Base-by-base conservation (phyloP, 225 moss, liverwort and hornwort species). In the Marchantia paleacea region DNA sequence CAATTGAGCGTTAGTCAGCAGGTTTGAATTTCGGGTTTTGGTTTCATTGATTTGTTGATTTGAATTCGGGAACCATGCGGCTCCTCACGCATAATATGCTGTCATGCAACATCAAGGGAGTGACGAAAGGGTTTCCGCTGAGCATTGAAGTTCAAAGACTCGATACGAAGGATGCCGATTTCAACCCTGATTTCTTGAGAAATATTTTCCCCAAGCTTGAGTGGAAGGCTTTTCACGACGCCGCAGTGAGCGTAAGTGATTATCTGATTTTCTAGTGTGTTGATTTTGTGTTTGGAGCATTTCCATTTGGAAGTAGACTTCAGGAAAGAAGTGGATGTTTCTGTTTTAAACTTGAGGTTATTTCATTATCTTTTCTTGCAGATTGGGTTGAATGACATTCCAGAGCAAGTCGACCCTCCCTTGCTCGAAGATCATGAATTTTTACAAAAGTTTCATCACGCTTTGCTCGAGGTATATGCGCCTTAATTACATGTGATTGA, bases 211-310 rank as follows among this genome's bases (percentile, higher is more conserved):
- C 91, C 39, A 99, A 95, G 88, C 83, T 99, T 26, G 95, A 99
- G n/a, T 99, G 99, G 99, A 95, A 95, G 85, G 99, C 92, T 47
- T 88, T 99, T 69, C 91, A 94, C 69, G 92, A 95, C 26, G 99
- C 95, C 6, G 94, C 99, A 24, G 80, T 85, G 26, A 89, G 86
- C 60, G 92, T 96, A 87, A 4, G 85, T 78, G 8, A 70, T 22
- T 48, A 0, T 5, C 13, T 12, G 47, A 47, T 10, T 8, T 6
- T 14, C 19, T 48, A 19, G 3, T 73, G 24, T 73, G 50, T 10
- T 24, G 72, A 29, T 75, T 75, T 29, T 7, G 15, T 12, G 16
- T 20, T 64, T 64, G 64, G 24, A 2, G 39, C 39, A 39, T 5
- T 39, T 39, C 39, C 39, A 2, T 39, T 2, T 2, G 39, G 39